These are phyloP conservation scores for Aspergillus tubingensis DNA, from an alignment of 2,329 filamentous ascomycete species.

Conservation along the genomic window DNA sequence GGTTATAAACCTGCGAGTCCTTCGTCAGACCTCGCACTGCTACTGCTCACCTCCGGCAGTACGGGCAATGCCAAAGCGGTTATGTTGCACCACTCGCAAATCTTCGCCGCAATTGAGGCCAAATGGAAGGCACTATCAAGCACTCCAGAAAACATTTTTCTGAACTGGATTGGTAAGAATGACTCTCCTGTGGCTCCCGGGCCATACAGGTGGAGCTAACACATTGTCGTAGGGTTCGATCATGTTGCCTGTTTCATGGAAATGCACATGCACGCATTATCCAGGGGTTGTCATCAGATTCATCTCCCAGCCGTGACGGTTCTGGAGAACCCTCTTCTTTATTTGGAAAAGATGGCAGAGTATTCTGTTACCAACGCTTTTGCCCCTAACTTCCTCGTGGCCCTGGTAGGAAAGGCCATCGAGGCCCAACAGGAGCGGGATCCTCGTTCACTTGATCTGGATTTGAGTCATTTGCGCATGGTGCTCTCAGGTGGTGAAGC, in stretches of 20 bases:
- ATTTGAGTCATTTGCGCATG: conserved; percentile 24
- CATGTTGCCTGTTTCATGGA: conserved; percentile 57
- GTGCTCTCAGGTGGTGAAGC: conserved; percentile 45
- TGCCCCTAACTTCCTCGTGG: conserved; percentile 30
- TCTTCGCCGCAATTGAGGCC: conserved; percentile 45
- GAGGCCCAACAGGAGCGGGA: conserved; percentile 45
- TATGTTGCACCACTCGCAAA: conserved; percentile 45
- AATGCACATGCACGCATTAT: conserved; percentile 53
- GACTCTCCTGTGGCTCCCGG: background rate
- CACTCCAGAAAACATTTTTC: conserved; percentile 35
- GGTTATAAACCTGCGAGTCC: background rate
- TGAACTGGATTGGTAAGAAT: conserved; percentile 51
- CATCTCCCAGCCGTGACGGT: conserved; percentile 21
- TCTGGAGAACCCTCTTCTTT: conserved; percentile 38
- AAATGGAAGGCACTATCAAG: conserved; percentile 39
- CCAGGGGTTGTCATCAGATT: conserved; percentile 21
- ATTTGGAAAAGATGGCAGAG: conserved; percentile 44
- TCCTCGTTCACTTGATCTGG: conserved; percentile 41
- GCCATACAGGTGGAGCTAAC: background rate
- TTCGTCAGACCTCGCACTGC: conserved; percentile 31
- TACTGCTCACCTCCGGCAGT: conserved; percentile 58
- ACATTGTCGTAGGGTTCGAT: conserved; percentile 40
- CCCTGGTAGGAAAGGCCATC: conserved; percentile 14
- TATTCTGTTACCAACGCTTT: conserved; percentile 35
- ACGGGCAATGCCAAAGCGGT: conserved; percentile 57